Evolutionary conservation across 164 flowering plant species (phyloP), one percentile per base, ranked within the genome.

Genomic region (Platanus orientalis): DNA sequence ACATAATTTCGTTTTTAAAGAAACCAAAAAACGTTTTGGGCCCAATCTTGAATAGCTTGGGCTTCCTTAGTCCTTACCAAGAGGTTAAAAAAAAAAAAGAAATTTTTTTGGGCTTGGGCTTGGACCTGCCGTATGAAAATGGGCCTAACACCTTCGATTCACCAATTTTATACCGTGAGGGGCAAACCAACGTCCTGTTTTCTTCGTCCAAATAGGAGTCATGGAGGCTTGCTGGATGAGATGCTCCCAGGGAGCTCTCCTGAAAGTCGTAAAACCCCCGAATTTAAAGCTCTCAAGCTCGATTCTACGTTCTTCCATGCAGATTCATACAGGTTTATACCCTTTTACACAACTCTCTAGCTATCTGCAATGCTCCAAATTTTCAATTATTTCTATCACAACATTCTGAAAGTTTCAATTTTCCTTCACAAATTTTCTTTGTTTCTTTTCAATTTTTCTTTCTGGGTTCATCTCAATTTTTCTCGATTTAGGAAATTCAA

Each of bases 191-290:
- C n/a, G n/a, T n/a, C n/a, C 50, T 12, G n/a, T 40, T 36, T 57
- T 57, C 42, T 60, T 24, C 54, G n/a, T 25, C 62, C 20, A 50
- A 40, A 50, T 30, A 29, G 5, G 55, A 36, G 23, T 30, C 59
- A 80, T 81, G 87, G 84, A 77, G 36, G 75, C 76, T 62, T 67
- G 73, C 60, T 54, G 72, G 57, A 52, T 50, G 34, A 76, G 69
- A 60, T 75, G 75, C 64, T 64, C 75, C 6, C 60, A 67, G 5
- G 50, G 52, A 21, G 17, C 63, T 58, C 58, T 75, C 54, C 54
- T 73, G 51, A 70, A 75, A 71, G 61, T 54, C 67, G 60, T 75
- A 1, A 74, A 58, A 14, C 71, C 80, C 42, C 66, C 53, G 66
- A 62, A 62, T 62, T 47, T 48, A 7, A 76, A 66, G 50, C 63